phyloP scores from a whole-genome alignment of 345 rosid species.

The Cardamine resedifolia region DNA sequence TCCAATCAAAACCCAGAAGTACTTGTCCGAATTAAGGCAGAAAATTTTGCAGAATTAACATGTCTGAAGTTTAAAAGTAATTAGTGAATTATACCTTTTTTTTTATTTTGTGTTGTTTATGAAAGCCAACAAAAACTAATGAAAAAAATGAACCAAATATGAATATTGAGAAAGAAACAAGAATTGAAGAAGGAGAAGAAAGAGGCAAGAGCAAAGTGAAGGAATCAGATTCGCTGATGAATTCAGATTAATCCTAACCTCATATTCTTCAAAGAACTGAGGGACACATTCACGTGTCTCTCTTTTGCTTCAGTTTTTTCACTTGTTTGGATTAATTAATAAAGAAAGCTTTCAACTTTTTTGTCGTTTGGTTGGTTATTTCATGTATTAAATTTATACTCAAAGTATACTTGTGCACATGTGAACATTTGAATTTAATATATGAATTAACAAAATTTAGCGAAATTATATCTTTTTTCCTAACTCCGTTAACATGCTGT shows the following conservation, averaged over 20 bases:
- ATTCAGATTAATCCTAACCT: constrained; percentile 33
- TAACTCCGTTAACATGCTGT: too few species aligned
- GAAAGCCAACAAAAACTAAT: neutral
- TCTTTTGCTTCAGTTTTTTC: constrained; percentile 20
- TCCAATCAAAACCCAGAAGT: neutral
- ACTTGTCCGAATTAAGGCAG: neutral
- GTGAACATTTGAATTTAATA: too few species aligned
- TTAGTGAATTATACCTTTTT: constrained; percentile 17
- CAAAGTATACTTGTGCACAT: too few species aligned
- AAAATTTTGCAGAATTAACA: neutral
- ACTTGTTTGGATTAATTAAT: too few species aligned
- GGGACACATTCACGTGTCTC: constrained; percentile 23
- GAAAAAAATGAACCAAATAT: neutral
- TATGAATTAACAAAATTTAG: too few species aligned
- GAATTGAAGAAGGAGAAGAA: constrained; percentile 29
- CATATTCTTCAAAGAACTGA: constrained; percentile 25
- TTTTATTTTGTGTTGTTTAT: neutral
- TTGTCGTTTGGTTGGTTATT: too few species aligned
- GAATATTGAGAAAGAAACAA: neutral
- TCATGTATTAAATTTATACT: too few species aligned
- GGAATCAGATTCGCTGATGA: constrained; percentile 39
- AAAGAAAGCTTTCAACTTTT: too few species aligned
- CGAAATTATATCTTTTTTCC: too few species aligned
- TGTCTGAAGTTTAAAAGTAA: neutral
- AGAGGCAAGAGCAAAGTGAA: constrained; percentile 28